These are phyloP conservation scores for Hirsutella thompsonii DNA, from an alignment of 2,329 filamentous ascomycete species.

Conservation along the genomic window DNA sequence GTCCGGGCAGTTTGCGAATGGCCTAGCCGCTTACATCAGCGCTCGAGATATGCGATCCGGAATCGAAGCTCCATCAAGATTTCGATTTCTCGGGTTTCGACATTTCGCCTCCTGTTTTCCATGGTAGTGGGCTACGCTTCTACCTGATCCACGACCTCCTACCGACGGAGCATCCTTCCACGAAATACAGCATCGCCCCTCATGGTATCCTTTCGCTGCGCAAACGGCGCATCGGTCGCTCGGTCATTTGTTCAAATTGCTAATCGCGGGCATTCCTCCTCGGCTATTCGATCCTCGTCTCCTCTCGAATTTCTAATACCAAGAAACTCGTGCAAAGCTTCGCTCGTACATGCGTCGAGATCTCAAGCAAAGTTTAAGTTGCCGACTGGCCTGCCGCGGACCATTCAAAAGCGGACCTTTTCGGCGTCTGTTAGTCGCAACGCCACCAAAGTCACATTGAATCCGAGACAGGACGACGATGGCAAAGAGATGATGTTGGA, in stretches of 20 bases:
- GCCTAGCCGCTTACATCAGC: constrained; percentile 3
- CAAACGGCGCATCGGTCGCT: constrained; percentile 23
- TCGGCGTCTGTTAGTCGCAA: constrained; percentile 19
- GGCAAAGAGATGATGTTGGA: constrained; percentile 74
- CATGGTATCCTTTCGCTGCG: constrained; percentile 25
- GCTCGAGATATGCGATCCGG: constrained; percentile 1
- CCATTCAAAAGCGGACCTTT: constrained; percentile 17
- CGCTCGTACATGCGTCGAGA: neutral
- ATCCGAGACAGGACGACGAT: constrained; percentile 69
- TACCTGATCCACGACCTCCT: neutral
- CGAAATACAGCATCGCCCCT: too few species aligned
- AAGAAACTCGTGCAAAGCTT: constrained; percentile 6
- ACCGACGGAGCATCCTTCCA: constrained; percentile 3
- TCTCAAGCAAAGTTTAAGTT: neutral
- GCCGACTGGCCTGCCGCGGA: neutral
- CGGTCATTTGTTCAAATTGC: constrained; percentile 28
- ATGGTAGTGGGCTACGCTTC: neutral
- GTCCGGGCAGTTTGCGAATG: neutral
- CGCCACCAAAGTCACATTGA: constrained; percentile 42
- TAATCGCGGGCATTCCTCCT: constrained; percentile 18
- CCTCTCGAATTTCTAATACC: constrained; percentile 29
- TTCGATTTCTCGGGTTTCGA: neutral
- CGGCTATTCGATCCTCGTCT: constrained; percentile 10
- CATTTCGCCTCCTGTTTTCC: neutral
- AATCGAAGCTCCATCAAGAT: neutral